Percentiles rank a stretch among this genome's conserved stretches.
phyloP scores from a whole-genome alignment of 176 grass and related monocot genomes.

The Oryza punctata region DNA sequence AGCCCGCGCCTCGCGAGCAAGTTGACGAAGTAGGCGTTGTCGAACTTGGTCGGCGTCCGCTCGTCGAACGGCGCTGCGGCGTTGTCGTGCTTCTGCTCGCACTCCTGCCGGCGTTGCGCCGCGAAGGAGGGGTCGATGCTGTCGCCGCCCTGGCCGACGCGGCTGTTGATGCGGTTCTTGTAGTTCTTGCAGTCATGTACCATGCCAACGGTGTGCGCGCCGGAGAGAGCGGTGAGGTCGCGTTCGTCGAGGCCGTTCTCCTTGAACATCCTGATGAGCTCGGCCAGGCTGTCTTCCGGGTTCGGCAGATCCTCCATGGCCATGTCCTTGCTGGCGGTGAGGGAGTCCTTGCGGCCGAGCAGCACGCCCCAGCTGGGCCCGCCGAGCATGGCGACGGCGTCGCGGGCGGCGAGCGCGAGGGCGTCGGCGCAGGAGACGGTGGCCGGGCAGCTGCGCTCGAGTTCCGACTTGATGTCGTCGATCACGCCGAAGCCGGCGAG shows the following conservation, averaged over 20 bases:
- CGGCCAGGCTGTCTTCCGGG: neutral
- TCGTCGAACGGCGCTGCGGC: neutral
- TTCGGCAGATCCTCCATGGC: slow-evolving; percentile 44
- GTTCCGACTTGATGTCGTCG: slow-evolving; percentile 53
- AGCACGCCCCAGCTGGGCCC: slow-evolving; percentile 65
- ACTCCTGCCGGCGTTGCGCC: neutral
- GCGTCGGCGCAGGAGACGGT: slow-evolving; percentile 67
- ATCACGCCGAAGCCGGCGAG: slow-evolving; percentile 50
- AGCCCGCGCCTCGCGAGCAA: slow-evolving; percentile 45
- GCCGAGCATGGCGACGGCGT: slow-evolving; percentile 62
- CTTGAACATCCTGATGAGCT: slow-evolving; percentile 39
- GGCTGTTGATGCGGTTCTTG: slow-evolving; percentile 8
- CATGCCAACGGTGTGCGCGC: slow-evolving; percentile 50
- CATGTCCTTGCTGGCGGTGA: neutral
- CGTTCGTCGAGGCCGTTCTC: neutral
- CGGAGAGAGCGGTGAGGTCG: slow-evolving; percentile 62
- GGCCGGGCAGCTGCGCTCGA: slow-evolving; percentile 51
- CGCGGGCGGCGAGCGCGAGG: slow-evolving; percentile 52
- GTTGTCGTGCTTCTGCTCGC: slow-evolving; percentile 9
- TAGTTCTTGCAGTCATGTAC: slow-evolving; percentile 3
- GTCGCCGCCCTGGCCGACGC: neutral
- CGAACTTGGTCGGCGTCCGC: slow-evolving; percentile 28
- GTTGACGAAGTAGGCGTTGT: slow-evolving; percentile 63
- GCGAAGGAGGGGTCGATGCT: slow-evolving; percentile 37
- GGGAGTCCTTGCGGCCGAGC: slow-evolving; percentile 74